Base-by-base conservation (phyloP, 2,329 filamentous ascomycete genomes). In the Diaporthe sp. region DNA sequence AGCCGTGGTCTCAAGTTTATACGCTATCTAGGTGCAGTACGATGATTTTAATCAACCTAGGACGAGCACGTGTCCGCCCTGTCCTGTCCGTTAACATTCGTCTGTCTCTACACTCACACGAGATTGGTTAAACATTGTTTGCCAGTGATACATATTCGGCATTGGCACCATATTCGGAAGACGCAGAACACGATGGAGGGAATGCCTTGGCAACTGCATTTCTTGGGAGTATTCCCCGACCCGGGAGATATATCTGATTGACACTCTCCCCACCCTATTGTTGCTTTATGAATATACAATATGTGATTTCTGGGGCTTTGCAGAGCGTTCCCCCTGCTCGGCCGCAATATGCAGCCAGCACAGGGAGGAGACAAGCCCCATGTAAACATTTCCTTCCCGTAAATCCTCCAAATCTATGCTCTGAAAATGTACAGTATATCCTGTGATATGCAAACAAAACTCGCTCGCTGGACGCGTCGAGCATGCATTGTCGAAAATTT, bases 341-440 rank as follows among this genome's bases (percentile, higher is more conserved):
- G 25, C 34, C 58, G 22, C 58, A 44, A 34, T 25, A 34, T 44
- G 10, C n/a, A 55, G 28, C 25, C 6, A 7, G 17, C 34, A 22
- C 25, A 15, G 10, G 1, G 37, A 31, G 22, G 42, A 51, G 25
- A 2, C 19, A 53, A 28, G 15, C 46, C 10, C 10, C n/a, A 19
- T 37, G 58, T 39, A 6, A 46, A 4, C 6, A 28, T 31, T 39
- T 10, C 44, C 31, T 55, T 58, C 8, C 58, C 37, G 46, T 55
- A 53, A 53, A 53, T 62, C 46, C 58, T 65, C 70, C 58, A 34
- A 53, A 28, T 72, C 46, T 73, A 73, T 73, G 58, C 31, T 55
- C 31, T 73, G 65, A 73, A 65, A 73, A 62, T 62, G 46, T 62
- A 62, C 70, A 73, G 46, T 72, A 62, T 73, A 73, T 73, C 70